phyloP scores from a whole-genome alignment of 805 yeast species.

The Kazachstania psychrophila region DNA sequence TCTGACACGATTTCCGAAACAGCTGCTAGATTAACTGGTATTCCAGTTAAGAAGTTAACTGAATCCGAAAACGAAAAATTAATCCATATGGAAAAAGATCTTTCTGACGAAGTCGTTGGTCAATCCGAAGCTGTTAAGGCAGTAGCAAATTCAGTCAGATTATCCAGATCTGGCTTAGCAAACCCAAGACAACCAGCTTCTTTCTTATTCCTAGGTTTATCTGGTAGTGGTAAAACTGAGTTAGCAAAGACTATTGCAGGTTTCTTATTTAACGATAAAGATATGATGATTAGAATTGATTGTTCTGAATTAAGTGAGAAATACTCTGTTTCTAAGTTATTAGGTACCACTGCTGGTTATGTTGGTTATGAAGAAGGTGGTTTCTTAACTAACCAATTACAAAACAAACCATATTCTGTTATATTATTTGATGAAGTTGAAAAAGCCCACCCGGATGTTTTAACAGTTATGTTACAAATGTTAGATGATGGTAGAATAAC shows the following conservation, averaged over 20 bases:
- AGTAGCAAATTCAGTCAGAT: slow-evolving; percentile 88
- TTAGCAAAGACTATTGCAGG: slow-evolving; percentile 95
- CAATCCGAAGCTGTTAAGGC: slow-evolving; percentile 94
- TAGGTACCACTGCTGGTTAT: slow-evolving; percentile 97
- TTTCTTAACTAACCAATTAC: slow-evolving; percentile 80
- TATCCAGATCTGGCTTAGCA: slow-evolving; percentile 87
- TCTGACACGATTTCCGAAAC: slow-evolving; percentile 92
- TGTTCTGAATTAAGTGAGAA: slow-evolving; percentile 95
- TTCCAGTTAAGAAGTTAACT: slow-evolving; percentile 87
- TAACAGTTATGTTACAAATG: slow-evolving; percentile 84
- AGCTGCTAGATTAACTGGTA: slow-evolving; percentile 93
- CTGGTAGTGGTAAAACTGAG: slow-evolving; percentile 98
- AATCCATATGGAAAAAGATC: slow-evolving; percentile 86
- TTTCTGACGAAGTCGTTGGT: slow-evolving; percentile 81
- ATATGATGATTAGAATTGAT: slow-evolving; percentile 94
- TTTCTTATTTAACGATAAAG: slow-evolving; percentile 90
- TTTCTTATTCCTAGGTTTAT: slow-evolving; percentile 85
- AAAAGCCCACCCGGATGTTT: slow-evolving; percentile 96
- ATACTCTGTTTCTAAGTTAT: slow-evolving; percentile 86
- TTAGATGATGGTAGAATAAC: slow-evolving; percentile 95
- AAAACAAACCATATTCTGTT: slow-evolving; percentile 93
- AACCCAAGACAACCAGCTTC: slow-evolving; percentile 97
- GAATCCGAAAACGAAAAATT: slow-evolving; percentile 92
- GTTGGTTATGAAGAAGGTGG: slow-evolving; percentile 99
- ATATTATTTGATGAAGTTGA: slow-evolving; percentile 94